A percentile compares a stretch with the other conserved stretches of the same genome.
Evolutionary conservation across 305 asterid species (phyloP).

Genomic region (Lippia alba): DNA sequence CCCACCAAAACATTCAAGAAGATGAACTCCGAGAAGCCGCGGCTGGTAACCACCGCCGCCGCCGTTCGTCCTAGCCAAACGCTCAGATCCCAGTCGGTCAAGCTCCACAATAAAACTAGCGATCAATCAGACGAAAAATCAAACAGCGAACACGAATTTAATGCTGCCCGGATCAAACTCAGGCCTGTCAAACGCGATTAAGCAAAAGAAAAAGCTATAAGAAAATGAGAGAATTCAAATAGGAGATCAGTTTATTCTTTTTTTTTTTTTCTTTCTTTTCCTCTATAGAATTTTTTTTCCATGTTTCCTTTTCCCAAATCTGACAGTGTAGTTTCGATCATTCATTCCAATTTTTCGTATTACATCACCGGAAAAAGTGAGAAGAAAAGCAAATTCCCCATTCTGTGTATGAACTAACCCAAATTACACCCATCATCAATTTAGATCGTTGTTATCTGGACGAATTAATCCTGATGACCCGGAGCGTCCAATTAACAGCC

Average conservation of each 20-base stretch:
- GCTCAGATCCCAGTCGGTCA: slow-evolving; percentile 40
- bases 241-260: background rate
- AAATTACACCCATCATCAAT: slow-evolving; percentile 18
- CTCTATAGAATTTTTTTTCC: background rate
- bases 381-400: slow-evolving; percentile 12
- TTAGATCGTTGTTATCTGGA: slow-evolving; percentile 44
- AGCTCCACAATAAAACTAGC: slow-evolving; percentile 38
- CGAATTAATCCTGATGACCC: slow-evolving; percentile 44
- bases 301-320: slow-evolving; percentile 13
- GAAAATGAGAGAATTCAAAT: background rate
- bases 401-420: slow-evolving; percentile 10
- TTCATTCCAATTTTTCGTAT: slow-evolving; percentile 23
- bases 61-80: slow-evolving; percentile 30
- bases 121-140: slow-evolving; percentile 17
- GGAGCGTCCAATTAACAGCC: slow-evolving; percentile 54
- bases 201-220: slow-evolving; percentile 10
- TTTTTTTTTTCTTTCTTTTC: background rate
- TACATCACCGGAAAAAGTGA: slow-evolving; percentile 9
- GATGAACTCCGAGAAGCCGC: slow-evolving; percentile 34
- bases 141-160: slow-evolving; percentile 24
- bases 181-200: slow-evolving; percentile 41
- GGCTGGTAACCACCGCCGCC: slow-evolving; percentile 42
- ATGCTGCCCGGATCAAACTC: slow-evolving; percentile 38
- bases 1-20: slow-evolving; percentile 40
- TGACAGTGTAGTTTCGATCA: background rate